These are phyloP conservation scores for Diplogelasinospora grovesii DNA, from an alignment of 495 filamentous ascomycete genomes.

Conservation along the genomic window DNA sequence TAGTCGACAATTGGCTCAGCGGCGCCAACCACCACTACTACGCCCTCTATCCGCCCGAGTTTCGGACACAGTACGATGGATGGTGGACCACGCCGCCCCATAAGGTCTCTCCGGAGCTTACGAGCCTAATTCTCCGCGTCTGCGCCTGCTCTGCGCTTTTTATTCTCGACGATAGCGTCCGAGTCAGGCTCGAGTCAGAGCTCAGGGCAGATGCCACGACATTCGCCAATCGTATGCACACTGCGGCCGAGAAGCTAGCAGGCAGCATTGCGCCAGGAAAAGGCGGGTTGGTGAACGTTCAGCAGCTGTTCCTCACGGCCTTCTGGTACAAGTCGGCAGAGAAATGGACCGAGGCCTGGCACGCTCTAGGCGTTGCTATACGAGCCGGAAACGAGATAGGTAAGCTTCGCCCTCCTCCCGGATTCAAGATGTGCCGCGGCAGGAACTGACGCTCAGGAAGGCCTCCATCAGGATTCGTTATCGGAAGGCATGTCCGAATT, in stretches of 20 bases:
- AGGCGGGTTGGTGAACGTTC: slow-evolving; percentile 42
- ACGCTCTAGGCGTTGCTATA: slow-evolving; percentile 38
- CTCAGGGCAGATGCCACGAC: slow-evolving; percentile 31
- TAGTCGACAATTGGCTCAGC: slow-evolving; percentile 43
- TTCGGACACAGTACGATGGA: slow-evolving; percentile 39
- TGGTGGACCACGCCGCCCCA: slow-evolving; percentile 40
- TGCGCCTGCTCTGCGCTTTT: slow-evolving; percentile 46
- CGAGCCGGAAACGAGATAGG: slow-evolving; percentile 48
- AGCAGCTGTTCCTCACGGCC: slow-evolving; percentile 46
- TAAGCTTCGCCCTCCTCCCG: too few species aligned
- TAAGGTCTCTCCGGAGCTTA: slow-evolving; percentile 37
- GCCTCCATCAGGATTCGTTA: slow-evolving; percentile 37
- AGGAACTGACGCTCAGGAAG: slow-evolving; percentile 22
- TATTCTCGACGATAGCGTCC: slow-evolving; percentile 27
- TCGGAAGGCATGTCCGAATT: slow-evolving; percentile 36
- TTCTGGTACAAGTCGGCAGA: slow-evolving; percentile 49
- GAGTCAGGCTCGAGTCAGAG: slow-evolving; percentile 41
- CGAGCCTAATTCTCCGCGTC: slow-evolving; percentile 45
- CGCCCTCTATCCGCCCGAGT: slow-evolving; percentile 41
- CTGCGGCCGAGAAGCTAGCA: slow-evolving; percentile 39
- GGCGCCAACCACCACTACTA: slow-evolving; percentile 47
- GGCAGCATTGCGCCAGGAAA: slow-evolving; percentile 39
- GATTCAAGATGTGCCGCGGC: too few species aligned
- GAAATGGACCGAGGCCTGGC: slow-evolving; percentile 48
- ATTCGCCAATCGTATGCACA: slow-evolving; percentile 36